Evolutionary conservation across 805 yeast species (phyloP).

Genomic region (Cephaloascus fragrans): DNA sequence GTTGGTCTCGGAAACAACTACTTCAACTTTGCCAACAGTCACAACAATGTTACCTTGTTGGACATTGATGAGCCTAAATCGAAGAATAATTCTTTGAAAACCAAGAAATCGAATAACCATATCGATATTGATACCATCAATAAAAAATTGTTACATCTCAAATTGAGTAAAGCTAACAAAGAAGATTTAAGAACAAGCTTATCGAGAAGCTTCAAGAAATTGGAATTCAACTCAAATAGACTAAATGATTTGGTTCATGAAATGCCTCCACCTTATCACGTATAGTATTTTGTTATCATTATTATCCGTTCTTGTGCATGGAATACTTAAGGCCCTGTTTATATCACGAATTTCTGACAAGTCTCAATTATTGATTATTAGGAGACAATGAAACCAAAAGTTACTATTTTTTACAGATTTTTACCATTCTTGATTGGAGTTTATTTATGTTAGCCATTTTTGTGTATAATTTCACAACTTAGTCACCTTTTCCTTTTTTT

Average conservation of each 20-base stretch:
- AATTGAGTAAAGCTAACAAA: not conserved
- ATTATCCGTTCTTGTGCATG: too few relatives aligned
- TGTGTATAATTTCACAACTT: too few relatives aligned
- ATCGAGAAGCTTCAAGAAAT: not conserved
- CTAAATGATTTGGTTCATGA: conserved; percentile 6
- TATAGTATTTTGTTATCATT: too few relatives aligned
- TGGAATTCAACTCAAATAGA: conserved; percentile 7
- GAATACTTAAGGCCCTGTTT: too few relatives aligned
- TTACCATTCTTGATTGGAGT: too few relatives aligned
- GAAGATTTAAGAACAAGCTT: not conserved
- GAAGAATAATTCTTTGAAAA: not conserved
- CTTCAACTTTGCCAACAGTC: not conserved
- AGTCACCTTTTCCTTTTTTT: too few relatives aligned
- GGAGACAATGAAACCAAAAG: too few relatives aligned
- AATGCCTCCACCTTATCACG: not conserved
- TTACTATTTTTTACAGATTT: too few relatives aligned
- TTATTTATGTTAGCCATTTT: too few relatives aligned
- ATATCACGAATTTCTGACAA: too few relatives aligned
- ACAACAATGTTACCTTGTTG: not conserved
- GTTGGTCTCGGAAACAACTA: not conserved
- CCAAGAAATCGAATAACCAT: not conserved
- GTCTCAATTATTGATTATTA: too few relatives aligned
- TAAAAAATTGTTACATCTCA: not conserved
- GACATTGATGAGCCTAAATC: not conserved
- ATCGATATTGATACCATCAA: not conserved